Evolutionary conservation across 352 stramenopile genomes (phyloP).

Genomic region (Aphanomyces astaci): DNA sequence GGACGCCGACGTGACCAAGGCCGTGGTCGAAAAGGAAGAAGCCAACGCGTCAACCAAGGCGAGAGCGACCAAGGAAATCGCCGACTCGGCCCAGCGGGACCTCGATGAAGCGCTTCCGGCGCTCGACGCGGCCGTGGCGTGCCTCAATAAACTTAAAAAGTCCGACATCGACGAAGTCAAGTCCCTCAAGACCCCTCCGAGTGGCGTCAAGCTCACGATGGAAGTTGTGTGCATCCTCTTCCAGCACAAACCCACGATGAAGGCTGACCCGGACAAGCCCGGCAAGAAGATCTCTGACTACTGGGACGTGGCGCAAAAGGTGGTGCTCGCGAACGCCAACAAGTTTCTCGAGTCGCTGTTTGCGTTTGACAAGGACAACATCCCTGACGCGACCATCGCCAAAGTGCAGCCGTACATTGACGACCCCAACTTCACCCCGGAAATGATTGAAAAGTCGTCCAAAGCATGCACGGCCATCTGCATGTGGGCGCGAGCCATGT

Average conservation of each 20-base stretch:
- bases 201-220: conserved; percentile 89
- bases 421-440: conserved; percentile 84
- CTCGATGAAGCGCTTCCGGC: conserved; percentile 82
- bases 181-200: conserved; percentile 83
- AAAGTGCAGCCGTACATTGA: conserved; percentile 82
- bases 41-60: conserved; percentile 79
- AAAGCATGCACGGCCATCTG: conserved; percentile 89
- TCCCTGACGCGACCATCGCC: conserved; percentile 79
- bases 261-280: conserved; percentile 75
- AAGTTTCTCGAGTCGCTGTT: conserved; percentile 87
- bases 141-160: conserved; percentile 87
- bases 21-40: conserved; percentile 83
- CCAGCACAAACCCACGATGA: conserved; percentile 82
- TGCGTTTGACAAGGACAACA: conserved; percentile 92
- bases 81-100: conserved; percentile 79
- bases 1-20: conserved; percentile 82
- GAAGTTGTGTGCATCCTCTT: conserved; percentile 89
- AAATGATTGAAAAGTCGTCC: conserved; percentile 88
- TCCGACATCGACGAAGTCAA: conserved; percentile 90
- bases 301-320: conserved; percentile 84
- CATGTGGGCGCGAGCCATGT: conserved; percentile 82
- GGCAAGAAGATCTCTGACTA: conserved; percentile 91
- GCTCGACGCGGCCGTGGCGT: conserved; percentile 80
- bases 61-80: conserved; percentile 84
- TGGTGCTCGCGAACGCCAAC: conserved; percentile 88